Conservation (phyloP, 805 yeast genomes). For the Candida nanaspora region DNA sequence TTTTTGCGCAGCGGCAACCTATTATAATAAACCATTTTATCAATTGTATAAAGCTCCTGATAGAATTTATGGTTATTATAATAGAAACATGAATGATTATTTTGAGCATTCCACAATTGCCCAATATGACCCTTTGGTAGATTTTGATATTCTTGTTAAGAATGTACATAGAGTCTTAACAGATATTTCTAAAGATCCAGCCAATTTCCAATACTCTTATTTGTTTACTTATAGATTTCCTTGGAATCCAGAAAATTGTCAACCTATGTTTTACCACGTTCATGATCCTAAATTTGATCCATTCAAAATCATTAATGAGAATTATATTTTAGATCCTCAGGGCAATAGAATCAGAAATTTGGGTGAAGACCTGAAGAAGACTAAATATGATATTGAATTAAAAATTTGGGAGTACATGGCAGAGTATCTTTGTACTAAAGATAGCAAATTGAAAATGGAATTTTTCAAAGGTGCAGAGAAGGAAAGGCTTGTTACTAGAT, state of each 20-base stretch:
- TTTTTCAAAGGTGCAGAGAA: constrained; percentile 11
- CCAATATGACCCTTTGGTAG: constrained; percentile 24
- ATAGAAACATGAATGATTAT: constrained; percentile 8
- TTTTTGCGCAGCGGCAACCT: constrained; percentile 55
- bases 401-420: constrained; percentile 15
- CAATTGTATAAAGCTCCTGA: constrained; percentile 34
- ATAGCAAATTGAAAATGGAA: constrained; percentile 7
- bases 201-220: constrained; percentile 5
- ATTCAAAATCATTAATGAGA: constrained; percentile 21
- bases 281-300: constrained; percentile 45
- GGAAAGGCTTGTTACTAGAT: constrained; percentile 3
- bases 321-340: constrained; percentile 8
- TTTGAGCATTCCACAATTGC: constrained; percentile 23
- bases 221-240: constrained; percentile 11
- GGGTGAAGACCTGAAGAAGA: constrained; percentile 14
- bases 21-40: constrained; percentile 37
- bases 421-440: constrained; percentile 15
- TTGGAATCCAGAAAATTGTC: constrained; percentile 12
- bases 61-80: constrained; percentile 14
- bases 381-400: constrained; percentile 14
- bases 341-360: constrained; percentile 9
- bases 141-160: constrained; percentile 16
- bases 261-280: constrained; percentile 30
- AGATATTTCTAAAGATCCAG: constrained; percentile 1
- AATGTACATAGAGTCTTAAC: constrained; percentile 5